Evolutionary conservation across 495 filamentous ascomycete genomes (phyloP).

Genomic region (Pseudoneurospora amorphoporcata): DNA sequence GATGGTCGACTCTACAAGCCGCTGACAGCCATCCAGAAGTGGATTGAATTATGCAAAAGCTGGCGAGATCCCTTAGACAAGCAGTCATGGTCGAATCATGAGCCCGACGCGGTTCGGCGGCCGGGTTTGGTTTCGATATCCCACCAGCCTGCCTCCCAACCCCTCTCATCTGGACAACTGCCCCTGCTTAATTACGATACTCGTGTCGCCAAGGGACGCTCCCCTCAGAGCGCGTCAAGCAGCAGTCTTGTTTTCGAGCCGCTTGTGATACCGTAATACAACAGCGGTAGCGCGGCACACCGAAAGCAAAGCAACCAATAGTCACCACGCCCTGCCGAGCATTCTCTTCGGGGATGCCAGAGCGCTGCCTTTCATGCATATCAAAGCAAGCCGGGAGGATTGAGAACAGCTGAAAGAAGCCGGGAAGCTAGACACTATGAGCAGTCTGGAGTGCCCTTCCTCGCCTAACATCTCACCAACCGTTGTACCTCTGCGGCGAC

Average conservation of each 20-base stretch:
- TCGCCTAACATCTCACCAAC: background rate
- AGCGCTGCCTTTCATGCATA: background rate
- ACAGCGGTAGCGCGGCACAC: slow-evolving; percentile 13
- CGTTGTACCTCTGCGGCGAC: background rate
- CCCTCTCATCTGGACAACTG: background rate
- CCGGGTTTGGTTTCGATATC: background rate
- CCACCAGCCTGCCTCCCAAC: background rate
- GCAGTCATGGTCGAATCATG: background rate
- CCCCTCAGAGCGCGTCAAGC: background rate
- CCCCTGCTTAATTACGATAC: slow-evolving; percentile 5
- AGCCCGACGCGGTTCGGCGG: background rate
- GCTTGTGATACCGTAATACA: slow-evolving; percentile 10
- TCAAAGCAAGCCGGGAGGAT: background rate
- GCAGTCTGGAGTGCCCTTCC: background rate
- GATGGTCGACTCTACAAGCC: background rate
- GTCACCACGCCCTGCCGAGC: background rate
- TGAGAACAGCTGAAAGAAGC: background rate
- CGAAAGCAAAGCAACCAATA: slow-evolving; percentile 10
- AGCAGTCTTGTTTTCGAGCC: slow-evolving; percentile 1
- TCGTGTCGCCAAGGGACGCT: background rate
- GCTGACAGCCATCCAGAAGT: background rate
- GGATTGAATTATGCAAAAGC: background rate
- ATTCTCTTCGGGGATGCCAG: background rate
- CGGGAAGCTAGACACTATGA: background rate
- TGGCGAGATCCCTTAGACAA: background rate